phyloP scores from a whole-genome alignment of 2,329 filamentous ascomycete species.

The Trichoderma sp. region DNA sequence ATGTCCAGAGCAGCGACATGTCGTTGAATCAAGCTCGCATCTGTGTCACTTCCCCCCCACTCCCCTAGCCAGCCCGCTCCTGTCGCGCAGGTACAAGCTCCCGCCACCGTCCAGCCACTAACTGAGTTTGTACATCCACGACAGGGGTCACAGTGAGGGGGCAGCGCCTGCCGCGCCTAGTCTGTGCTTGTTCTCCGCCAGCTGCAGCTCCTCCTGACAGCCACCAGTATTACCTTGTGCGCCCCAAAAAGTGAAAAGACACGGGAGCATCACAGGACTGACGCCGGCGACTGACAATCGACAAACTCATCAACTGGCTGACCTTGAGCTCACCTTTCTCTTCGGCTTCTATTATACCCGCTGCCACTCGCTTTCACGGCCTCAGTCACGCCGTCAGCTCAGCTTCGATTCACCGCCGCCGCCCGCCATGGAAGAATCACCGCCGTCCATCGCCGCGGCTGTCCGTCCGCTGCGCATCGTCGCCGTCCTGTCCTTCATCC shows the following conservation, averaged over 20 bases:
- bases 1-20: slow-evolving; percentile 2
- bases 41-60: slow-evolving; percentile 15
- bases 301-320: neutral
- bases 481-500: slow-evolving; percentile 43
- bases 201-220: slow-evolving; percentile 13
- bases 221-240: too few species aligned
- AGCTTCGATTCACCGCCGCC: neutral
- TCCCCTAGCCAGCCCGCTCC: slow-evolving; percentile 6
- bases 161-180: slow-evolving; percentile 15
- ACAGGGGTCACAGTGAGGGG: neutral
- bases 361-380: neutral
- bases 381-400: neutral
- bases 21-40: slow-evolving; percentile 27
- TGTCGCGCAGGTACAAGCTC: slow-evolving; percentile 19
- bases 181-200: neutral
- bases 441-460: slow-evolving; percentile 15
- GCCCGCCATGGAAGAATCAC: slow-evolving; percentile 15
- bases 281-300: neutral
- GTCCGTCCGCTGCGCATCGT: slow-evolving; percentile 41
- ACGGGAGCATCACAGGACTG: neutral
- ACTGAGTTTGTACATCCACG: slow-evolving; percentile 12
- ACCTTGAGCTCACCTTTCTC: neutral
- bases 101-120: slow-evolving; percentile 6
- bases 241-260: neutral
- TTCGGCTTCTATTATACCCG: neutral